These are phyloP conservation scores for Phaeophleospora eucalypticola DNA, from an alignment of 2,329 filamentous ascomycete genomes.

Conservation along the genomic window DNA sequence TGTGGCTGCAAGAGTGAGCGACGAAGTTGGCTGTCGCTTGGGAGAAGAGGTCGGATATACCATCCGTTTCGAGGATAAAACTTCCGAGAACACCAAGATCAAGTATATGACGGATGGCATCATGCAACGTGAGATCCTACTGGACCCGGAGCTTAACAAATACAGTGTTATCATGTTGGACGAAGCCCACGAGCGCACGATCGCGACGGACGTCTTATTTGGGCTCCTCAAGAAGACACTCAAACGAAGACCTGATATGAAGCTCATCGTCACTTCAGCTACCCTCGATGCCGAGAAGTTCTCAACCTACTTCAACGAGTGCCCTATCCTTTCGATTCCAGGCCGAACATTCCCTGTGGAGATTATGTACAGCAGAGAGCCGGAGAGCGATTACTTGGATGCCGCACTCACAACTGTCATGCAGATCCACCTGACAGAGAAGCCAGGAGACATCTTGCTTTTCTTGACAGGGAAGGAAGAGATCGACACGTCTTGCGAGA, in stretches of 20 bases:
- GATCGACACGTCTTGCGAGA: constrained; percentile 92
- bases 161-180: constrained; percentile 98
- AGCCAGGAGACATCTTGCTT: constrained; percentile 87
- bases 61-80: constrained; percentile 95
- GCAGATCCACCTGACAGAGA: constrained; percentile 94
- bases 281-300: constrained; percentile 98
- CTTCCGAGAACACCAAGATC: constrained; percentile 80
- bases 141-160: constrained; percentile 81
- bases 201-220: constrained; percentile 92
- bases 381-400: constrained; percentile 93
- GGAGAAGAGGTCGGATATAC: constrained; percentile 95
- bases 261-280: constrained; percentile 93
- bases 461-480: constrained; percentile 98
- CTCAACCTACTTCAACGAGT: constrained; percentile 90
- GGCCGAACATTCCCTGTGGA: constrained; percentile 94
- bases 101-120: constrained; percentile 99
- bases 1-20: constrained; percentile 91
- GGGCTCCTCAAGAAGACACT: constrained; percentile 90
- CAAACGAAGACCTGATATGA: constrained; percentile 78
- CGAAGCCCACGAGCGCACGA: constrained; percentile 95
- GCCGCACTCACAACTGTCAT: constrained; percentile 93
- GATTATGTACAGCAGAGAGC: constrained; percentile 89
- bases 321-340: constrained; percentile 94
- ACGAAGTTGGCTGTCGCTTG: constrained; percentile 88
- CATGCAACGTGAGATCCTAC: constrained; percentile 88